Percentiles rank a stretch among this genome's conserved stretches.
Evolutionary conservation across 495 filamentous ascomycete genomes (phyloP).

Genomic region (Glutinoglossum americanum): DNA sequence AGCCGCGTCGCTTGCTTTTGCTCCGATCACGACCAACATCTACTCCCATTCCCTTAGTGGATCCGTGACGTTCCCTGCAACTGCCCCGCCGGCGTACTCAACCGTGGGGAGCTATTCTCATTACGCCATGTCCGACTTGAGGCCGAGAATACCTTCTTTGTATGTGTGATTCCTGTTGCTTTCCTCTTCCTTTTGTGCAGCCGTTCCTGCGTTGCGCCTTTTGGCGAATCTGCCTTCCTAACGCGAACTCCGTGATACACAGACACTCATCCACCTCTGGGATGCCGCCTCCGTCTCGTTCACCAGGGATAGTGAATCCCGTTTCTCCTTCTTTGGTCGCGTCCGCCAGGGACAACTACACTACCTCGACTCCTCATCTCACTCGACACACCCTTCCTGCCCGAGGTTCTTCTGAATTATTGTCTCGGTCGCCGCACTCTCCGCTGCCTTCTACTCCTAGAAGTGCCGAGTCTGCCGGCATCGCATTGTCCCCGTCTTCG

Average conservation of each 20-base stretch:
- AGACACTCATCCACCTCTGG: slow-evolving; percentile 2
- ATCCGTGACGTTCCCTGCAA: background rate
- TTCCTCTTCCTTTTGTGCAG: slow-evolving; percentile 3
- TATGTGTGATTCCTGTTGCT: background rate
- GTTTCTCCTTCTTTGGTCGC: background rate
- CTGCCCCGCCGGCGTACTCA: slow-evolving; percentile 1
- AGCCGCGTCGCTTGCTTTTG: slow-evolving; percentile 4
- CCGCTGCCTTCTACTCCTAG: background rate
- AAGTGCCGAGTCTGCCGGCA: background rate
- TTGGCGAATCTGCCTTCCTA: background rate
- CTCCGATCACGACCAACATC: background rate
- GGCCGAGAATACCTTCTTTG: slow-evolving; percentile 4
- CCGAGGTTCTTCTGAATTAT: background rate
- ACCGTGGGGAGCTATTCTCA: slow-evolving; percentile 2
- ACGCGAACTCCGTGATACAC: background rate
- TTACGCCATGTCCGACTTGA: slow-evolving; percentile 5
- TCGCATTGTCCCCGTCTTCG: background rate
- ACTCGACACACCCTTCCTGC: background rate
- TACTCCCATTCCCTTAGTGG: background rate
- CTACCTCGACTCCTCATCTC: slow-evolving; percentile 3
- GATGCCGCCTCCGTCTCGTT: slow-evolving; percentile 5
- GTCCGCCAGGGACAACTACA: slow-evolving; percentile 4
- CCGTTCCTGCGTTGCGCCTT: background rate
- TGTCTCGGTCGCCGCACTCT: slow-evolving; percentile 1
- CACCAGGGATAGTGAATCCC: background rate